Evolutionary conservation across 345 rosid species (phyloP).

Genomic region (Eucalyptus curtisii): DNA sequence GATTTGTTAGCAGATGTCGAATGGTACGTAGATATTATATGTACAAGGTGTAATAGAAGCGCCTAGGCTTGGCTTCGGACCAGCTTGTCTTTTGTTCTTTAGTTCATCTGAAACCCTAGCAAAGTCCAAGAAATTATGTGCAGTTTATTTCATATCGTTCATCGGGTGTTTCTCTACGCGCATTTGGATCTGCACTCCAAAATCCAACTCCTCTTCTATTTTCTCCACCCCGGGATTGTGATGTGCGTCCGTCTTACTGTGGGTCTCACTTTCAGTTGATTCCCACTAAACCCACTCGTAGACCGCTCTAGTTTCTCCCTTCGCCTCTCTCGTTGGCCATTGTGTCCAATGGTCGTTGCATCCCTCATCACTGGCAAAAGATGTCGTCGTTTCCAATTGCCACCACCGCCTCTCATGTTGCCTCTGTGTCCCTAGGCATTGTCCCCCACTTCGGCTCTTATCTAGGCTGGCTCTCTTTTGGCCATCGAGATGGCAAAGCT

Average conservation of each 20-base stretch:
- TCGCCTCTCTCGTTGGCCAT: neutral
- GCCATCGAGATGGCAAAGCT: neutral
- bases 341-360: neutral
- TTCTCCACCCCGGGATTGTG: neutral
- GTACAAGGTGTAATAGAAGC: neutral
- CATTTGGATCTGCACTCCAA: neutral
- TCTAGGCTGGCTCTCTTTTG: neutral
- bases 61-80: neutral
- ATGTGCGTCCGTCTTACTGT: neutral
- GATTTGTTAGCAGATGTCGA: neutral
- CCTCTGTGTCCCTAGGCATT: neutral
- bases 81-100: neutral
- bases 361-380: neutral
- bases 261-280: neutral
- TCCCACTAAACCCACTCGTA: neutral
- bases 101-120: neutral
- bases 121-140: neutral
- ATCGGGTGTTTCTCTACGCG: neutral
- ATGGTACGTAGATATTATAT: neutral
- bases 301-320: neutral
- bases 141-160: neutral
- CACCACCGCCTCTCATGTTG: rapidly evolving
- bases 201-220: neutral
- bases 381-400: neutral
- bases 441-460: neutral